Conservation (phyloP, 257 asterid genomes). For the Ocimum tenuiflorum region DNA sequence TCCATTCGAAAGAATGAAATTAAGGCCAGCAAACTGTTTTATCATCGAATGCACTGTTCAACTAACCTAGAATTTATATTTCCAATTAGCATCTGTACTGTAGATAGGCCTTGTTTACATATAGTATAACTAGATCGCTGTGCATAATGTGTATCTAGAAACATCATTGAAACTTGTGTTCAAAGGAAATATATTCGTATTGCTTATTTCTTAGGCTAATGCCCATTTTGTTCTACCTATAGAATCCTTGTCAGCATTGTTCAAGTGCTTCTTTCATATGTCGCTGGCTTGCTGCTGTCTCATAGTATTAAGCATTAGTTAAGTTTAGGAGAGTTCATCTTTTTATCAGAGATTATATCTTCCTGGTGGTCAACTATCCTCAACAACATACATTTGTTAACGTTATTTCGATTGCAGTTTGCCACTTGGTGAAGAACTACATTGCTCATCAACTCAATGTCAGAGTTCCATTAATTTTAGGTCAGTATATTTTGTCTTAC, state of each 20-base stretch:
- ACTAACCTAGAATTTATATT: not conserved
- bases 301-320: not conserved
- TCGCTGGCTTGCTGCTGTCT: not conserved
- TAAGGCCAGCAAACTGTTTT: conserved; percentile 5
- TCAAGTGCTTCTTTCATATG: not conserved
- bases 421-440: conserved; percentile 86
- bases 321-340: not conserved
- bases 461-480: conserved; percentile 80
- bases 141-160: not conserved
- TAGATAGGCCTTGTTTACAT: no score
- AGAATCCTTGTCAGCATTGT: not conserved
- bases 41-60: not conserved
- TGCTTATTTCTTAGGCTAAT: not conserved
- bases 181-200: not conserved
- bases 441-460: conserved; percentile 52
- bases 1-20: conserved; percentile 13
- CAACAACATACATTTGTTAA: conserved; percentile 4
- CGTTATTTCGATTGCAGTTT: conserved; percentile 41
- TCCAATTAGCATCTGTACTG: no score
- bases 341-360: not conserved
- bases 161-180: not conserved
- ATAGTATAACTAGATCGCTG: not conserved
- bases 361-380: not conserved
- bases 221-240: not conserved
- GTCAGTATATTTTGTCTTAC: conserved; percentile 26